Evolutionary conservation across 2,329 filamentous ascomycete genomes (phyloP).

Genomic region (Fusarium bulbicola): DNA sequence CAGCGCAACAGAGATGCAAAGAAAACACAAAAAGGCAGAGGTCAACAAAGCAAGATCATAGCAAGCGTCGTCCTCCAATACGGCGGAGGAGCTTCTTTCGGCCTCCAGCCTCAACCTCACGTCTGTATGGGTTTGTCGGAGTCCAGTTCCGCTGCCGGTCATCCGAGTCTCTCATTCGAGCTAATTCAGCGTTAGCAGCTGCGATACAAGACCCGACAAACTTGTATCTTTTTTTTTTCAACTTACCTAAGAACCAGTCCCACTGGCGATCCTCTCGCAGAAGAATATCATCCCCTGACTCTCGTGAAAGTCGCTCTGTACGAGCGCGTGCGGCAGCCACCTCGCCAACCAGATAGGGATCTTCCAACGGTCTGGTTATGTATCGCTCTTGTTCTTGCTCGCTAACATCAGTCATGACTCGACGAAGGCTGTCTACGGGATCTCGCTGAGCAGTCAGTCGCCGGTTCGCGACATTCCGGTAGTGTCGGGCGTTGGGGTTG

Average conservation of each 20-base stretch:
- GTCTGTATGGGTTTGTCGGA: conserved; percentile 46
- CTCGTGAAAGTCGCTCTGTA: conserved; percentile 64
- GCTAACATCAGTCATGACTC: conserved; percentile 31
- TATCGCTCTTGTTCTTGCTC: conserved; percentile 30
- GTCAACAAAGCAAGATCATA: conserved; percentile 25
- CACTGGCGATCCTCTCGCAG: conserved; percentile 66
- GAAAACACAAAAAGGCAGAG: background rate
- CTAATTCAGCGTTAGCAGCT: conserved; percentile 45
- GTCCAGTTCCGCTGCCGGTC: conserved; percentile 61
- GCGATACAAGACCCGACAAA: background rate
- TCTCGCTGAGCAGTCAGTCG: conserved; percentile 60
- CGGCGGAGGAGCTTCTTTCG: conserved; percentile 54
- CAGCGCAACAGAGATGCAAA: conserved; percentile 24
- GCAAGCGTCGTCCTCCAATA: conserved; percentile 47
- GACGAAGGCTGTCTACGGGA: conserved; percentile 42
- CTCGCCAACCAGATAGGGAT: conserved; percentile 74
- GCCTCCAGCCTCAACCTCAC: conserved; percentile 42
- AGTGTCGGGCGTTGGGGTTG: conserved; percentile 65
- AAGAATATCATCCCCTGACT: conserved; percentile 64
- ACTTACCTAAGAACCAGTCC: conserved; percentile 69
- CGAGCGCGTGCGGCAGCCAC: conserved; percentile 67
- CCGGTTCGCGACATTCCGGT: conserved; percentile 70
- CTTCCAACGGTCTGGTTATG: conserved; percentile 65
- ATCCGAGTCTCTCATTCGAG: conserved; percentile 60
- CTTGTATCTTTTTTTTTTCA: background rate